These are phyloP conservation scores for Suhomyces wounanorum DNA, from an alignment of 1,139 yeast genomes.

Conservation along the genomic window DNA sequence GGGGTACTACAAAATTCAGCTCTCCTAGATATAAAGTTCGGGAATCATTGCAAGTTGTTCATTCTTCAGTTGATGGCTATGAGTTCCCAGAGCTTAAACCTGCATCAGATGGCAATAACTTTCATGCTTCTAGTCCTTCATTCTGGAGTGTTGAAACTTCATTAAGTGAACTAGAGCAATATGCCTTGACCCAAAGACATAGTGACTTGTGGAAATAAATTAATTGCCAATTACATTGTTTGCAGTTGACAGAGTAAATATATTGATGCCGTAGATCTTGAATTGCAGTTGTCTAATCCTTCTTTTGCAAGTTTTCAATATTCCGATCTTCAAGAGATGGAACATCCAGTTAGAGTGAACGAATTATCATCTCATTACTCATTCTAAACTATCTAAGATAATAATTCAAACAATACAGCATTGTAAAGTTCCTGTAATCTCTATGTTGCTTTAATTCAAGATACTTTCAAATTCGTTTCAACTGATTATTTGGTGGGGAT, in stretches of 20 bases:
- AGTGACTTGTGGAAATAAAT: constrained; percentile 21
- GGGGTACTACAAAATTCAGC: constrained; percentile 26
- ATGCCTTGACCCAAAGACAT: constrained; percentile 23
- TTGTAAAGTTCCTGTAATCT: neutral
- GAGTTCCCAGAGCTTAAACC: constrained; percentile 3
- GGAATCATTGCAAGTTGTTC: constrained; percentile 17
- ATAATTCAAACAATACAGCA: neutral
- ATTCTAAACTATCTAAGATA: too few species aligned
- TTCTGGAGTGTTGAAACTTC: constrained; percentile 36
- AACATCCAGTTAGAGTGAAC: too few species aligned
- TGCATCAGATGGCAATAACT: constrained; percentile 5
- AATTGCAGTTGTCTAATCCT: too few species aligned
- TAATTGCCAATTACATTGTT: neutral
- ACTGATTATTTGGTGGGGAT: neutral
- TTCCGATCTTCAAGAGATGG: too few species aligned
- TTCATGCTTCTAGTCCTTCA: constrained; percentile 7
- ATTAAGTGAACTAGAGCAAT: constrained; percentile 35
- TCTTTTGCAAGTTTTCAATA: too few species aligned
- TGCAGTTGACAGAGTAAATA: too few species aligned
- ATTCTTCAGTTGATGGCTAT: neutral
- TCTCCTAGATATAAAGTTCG: constrained; percentile 27
- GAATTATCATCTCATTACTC: too few species aligned
- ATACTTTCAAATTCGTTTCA: too few species aligned
- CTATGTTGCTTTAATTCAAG: neutral
- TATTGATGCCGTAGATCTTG: too few species aligned